These are phyloP conservation scores for Ilex paraguariensis DNA, from an alignment of 305 asterid genomes.

Conservation along the genomic window DNA sequence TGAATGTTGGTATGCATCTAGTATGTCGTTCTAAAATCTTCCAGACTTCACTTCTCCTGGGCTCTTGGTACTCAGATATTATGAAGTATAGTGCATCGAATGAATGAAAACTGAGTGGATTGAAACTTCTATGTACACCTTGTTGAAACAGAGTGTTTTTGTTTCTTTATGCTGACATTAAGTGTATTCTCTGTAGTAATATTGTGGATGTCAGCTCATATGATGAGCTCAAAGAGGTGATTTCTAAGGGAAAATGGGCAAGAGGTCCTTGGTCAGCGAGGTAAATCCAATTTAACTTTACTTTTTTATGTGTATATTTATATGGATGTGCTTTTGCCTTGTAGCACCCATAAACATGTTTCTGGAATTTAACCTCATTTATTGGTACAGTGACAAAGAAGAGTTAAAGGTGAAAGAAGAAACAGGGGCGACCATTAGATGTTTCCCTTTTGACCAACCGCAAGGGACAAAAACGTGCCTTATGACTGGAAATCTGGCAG, in stretches of 20 bases:
- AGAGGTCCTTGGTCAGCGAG: slow-evolving; percentile 99
- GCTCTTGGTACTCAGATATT: background rate
- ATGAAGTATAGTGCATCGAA: background rate
- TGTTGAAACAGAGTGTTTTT: background rate
- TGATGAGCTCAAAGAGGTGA: slow-evolving; percentile 83
- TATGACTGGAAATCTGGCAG: slow-evolving; percentile 83
- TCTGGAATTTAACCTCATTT: background rate
- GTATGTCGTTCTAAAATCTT: too few relatives aligned
- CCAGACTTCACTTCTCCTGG: background rate
- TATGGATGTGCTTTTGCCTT: too few relatives aligned
- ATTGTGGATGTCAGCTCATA: slow-evolving; percentile 87
- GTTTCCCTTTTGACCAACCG: slow-evolving; percentile 93
- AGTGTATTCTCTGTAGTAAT: slow-evolving; percentile 43
- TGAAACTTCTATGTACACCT: background rate
- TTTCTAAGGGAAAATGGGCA: slow-evolving; percentile 94
- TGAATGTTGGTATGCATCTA: too few relatives aligned
- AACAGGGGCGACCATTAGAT: slow-evolving; percentile 92
- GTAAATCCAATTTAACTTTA: slow-evolving; percentile 28
- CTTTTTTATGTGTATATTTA: too few relatives aligned
- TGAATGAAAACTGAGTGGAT: background rate
- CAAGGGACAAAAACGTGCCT: slow-evolving; percentile 66
- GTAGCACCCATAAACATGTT: background rate
- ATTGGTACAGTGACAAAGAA: slow-evolving; percentile 54
- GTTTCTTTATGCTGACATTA: slow-evolving; percentile 20
- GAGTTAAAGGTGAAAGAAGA: slow-evolving; percentile 87